These are phyloP conservation scores for Hypoxylon sp. DNA, from an alignment of 2,329 filamentous ascomycete species.

Conservation along the genomic window DNA sequence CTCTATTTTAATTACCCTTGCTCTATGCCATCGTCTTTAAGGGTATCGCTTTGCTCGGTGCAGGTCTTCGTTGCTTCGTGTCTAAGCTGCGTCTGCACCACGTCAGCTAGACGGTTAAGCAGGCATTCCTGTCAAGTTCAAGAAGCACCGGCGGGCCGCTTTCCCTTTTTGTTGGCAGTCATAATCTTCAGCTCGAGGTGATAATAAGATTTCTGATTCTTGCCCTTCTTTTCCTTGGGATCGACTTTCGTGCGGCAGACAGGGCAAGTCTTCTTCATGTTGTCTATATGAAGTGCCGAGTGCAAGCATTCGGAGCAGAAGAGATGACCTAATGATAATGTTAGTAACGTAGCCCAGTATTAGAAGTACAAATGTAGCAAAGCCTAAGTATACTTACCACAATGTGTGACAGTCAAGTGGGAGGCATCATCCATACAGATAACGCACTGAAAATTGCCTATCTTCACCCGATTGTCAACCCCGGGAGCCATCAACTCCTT, in stretches of 20 bases:
- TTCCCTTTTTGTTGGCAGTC: conserved; percentile 68
- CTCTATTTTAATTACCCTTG: background rate
- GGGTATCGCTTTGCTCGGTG: background rate
- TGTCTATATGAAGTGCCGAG: conserved; percentile 69
- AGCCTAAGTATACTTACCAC: conserved; percentile 63
- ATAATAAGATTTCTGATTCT: conserved; percentile 65
- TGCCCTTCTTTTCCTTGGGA: conserved; percentile 57
- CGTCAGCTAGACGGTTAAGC: conserved; percentile 28
- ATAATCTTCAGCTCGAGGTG: conserved; percentile 73
- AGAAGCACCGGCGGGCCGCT: conserved; percentile 53
- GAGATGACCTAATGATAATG: conserved; percentile 66
- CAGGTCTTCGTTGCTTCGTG: background rate
- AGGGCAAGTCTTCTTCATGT: conserved; percentile 70
- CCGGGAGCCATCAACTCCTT: conserved; percentile 60
- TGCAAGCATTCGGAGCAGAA: conserved; percentile 75
- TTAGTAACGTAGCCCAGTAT: conserved; percentile 36
- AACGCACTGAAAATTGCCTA: conserved; percentile 72
- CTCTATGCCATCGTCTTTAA: background rate
- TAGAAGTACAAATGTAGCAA: background rate
- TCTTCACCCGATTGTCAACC: conserved; percentile 64
- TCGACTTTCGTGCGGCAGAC: conserved; percentile 74
- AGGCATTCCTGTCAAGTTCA: conserved; percentile 5
- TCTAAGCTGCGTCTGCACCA: conserved; percentile 45
- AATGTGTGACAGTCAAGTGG: conserved; percentile 73
- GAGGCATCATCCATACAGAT: conserved; percentile 76